These are phyloP conservation scores for Striga hermonthica DNA, from an alignment of 305 asterid species.

Conservation along the genomic window DNA sequence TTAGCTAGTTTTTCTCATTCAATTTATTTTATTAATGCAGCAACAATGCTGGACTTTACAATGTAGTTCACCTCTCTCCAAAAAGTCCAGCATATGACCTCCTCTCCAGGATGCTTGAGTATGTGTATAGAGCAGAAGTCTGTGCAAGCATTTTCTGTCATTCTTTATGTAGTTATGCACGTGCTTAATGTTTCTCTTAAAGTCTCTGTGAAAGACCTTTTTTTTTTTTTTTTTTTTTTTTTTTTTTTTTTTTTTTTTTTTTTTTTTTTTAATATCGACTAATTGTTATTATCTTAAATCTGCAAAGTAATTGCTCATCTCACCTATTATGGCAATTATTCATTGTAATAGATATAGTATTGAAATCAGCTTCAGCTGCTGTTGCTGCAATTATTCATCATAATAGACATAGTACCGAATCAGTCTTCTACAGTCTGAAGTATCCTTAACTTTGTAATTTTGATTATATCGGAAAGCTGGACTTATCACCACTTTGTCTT, in stretches of 20 bases:
- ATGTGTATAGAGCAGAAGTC: constrained; percentile 48
- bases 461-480: constrained; percentile 15
- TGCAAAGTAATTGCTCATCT: constrained; percentile 12
- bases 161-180: constrained; percentile 20
- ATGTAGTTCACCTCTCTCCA: constrained; percentile 72
- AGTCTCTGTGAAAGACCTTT: constrained; percentile 23
- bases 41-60: constrained; percentile 86
- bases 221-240: not conserved
- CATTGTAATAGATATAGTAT: constrained; percentile 7
- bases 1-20: constrained; percentile 24
- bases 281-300: constrained; percentile 23
- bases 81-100: constrained; percentile 94
- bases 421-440: constrained; percentile 9
- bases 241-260: constrained; percentile 13
- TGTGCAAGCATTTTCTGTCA: constrained; percentile 29
- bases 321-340: constrained; percentile 23
- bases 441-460: constrained; percentile 6
- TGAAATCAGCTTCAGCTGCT: not conserved
- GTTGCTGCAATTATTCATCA: constrained; percentile 23
- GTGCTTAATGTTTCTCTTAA: constrained; percentile 21
- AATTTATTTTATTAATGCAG: constrained; percentile 44
- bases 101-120: constrained; percentile 98
- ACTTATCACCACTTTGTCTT: constrained; percentile 6
- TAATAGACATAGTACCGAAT: not conserved
- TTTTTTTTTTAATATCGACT: constrained; percentile 1